phyloP scores from a whole-genome alignment of 2,329 filamentous ascomycete genomes.

The Monosporascus cannonballus region DNA sequence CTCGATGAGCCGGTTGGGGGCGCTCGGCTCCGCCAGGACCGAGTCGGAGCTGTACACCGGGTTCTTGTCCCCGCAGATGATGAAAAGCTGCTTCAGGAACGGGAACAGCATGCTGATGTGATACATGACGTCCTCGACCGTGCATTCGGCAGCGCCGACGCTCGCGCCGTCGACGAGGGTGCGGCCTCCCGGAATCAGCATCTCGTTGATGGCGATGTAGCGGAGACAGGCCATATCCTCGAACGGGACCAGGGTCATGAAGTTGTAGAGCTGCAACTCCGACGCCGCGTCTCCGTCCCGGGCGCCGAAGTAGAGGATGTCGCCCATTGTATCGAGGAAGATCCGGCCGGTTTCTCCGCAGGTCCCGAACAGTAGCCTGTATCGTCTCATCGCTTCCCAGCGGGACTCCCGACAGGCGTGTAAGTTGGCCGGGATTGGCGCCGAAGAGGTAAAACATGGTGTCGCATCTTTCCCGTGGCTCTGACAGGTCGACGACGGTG shows the following conservation, averaged over 20 bases:
- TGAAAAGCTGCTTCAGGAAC: conserved; percentile 34
- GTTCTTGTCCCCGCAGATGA: conserved; percentile 36
- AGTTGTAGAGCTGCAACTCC: conserved; percentile 38
- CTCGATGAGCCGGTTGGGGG: conserved; percentile 29
- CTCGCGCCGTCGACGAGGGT: background rate
- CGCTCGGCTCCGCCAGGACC: conserved; percentile 23
- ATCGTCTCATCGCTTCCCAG: conserved; percentile 34
- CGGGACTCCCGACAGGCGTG: conserved; percentile 42
- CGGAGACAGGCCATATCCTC: conserved; percentile 34
- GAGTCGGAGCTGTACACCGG: conserved; percentile 23
- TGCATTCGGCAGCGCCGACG: background rate
- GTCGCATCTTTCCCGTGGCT: too few species aligned
- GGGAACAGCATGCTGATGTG: conserved; percentile 33
- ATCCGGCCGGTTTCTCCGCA: conserved; percentile 34
- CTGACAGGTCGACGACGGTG: conserved; percentile 2
- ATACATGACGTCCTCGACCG: conserved; percentile 23
- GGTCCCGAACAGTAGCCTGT: conserved; percentile 36
- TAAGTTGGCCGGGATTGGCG: conserved; percentile 36
- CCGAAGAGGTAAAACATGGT: conserved; percentile 32
- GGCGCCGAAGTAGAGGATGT: conserved; percentile 43
- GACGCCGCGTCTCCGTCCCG: conserved; percentile 39
- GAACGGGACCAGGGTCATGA: conserved; percentile 35
- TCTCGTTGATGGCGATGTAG: conserved; percentile 40
- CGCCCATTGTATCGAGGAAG: conserved; percentile 33
- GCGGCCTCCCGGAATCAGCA: conserved; percentile 28